Evolutionary conservation across 2,329 filamentous ascomycete species (phyloP).

Genomic region (Fusarium concolor): DNA sequence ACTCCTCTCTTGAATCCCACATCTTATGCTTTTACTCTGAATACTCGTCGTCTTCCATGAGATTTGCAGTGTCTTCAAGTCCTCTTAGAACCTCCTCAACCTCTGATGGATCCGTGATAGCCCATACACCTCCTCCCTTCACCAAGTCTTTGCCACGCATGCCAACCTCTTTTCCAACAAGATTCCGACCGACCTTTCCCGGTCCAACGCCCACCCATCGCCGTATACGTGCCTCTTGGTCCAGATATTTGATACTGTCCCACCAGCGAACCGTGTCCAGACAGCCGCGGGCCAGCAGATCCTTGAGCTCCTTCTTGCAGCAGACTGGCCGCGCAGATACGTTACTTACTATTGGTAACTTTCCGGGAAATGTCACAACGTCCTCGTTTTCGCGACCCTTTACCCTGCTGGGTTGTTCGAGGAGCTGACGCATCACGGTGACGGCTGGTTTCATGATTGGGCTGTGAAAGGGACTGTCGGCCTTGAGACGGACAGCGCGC

Average conservation of each 20-base stretch:
- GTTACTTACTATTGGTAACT: constrained; percentile 85
- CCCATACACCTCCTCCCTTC: constrained; percentile 94
- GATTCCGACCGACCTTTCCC: constrained; percentile 90
- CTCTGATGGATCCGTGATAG: constrained; percentile 82
- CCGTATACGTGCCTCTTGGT: constrained; percentile 82
- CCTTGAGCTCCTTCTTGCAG: constrained; percentile 79
- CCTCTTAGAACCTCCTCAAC: constrained; percentile 75
- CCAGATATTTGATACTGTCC: constrained; percentile 90
- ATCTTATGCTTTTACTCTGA: constrained; percentile 33
- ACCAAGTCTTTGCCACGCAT: constrained; percentile 81
- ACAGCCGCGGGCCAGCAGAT: constrained; percentile 82
- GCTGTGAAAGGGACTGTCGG: constrained; percentile 90
- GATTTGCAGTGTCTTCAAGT: constrained; percentile 71
- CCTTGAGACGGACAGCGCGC: constrained; percentile 85
- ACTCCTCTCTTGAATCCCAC: not conserved
- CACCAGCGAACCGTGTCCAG: constrained; percentile 97
- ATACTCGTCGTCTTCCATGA: constrained; percentile 62
- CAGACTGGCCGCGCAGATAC: constrained; percentile 83
- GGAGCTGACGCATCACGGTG: constrained; percentile 74
- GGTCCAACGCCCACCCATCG: constrained; percentile 94
- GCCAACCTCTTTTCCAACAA: constrained; percentile 95
- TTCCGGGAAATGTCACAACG: constrained; percentile 79
- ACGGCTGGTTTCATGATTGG: constrained; percentile 91
- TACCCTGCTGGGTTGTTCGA: constrained; percentile 69
- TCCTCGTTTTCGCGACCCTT: constrained; percentile 67